Base-by-base conservation (phyloP, 169 alveolate genomes). In the Plasmodium chabaudi region DNA sequence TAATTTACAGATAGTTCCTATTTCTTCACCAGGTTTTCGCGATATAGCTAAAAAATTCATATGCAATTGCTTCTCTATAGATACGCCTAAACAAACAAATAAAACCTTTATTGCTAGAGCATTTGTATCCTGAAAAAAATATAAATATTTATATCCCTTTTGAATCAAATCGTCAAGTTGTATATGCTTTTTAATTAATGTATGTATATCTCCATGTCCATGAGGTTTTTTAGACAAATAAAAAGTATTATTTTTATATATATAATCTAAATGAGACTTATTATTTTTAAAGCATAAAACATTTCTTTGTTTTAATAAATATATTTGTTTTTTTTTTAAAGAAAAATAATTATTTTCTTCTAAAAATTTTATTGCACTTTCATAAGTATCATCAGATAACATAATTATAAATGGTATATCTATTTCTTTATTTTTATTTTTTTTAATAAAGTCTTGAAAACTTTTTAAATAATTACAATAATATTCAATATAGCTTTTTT, bases 121-220 rank as follows among this genome's bases (percentile, higher is more conserved):
- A 88, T 97, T 97, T 17, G 98, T 97, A 86, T 97, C 99, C 90
- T 96, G 95, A 87, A 97, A 93, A 67, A 96, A 95, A 9, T 96
- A 91, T 67, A 96, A 74, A 95, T 97, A 96, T 68, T 94, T 96
- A 68, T 95, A 95, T 21, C 98, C 98, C 61, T 72, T 70, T 39
- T 92, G 51, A 1, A 92, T 64, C 94, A 97, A 95, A 60, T 94
- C 88, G 21, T 94, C 87, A 12, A 95, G 93, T 10, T 94, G 79
- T 23, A 95, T 95, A 64, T 94, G 63, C 56, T 90, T 92, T 68
- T 91, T 92, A n/a, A 97, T 84, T 17, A 97, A 92, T 57, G 97
- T 92, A 82, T 96, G 99, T 25, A 97, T 95, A 87, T 97, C 99
- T 1, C 99, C 99, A 93, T 97, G 98, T 0, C 98, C 99, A 92